These are phyloP conservation scores for Trichoderma erinaceum DNA, from an alignment of 495 filamentous ascomycete species.

Conservation along the genomic window DNA sequence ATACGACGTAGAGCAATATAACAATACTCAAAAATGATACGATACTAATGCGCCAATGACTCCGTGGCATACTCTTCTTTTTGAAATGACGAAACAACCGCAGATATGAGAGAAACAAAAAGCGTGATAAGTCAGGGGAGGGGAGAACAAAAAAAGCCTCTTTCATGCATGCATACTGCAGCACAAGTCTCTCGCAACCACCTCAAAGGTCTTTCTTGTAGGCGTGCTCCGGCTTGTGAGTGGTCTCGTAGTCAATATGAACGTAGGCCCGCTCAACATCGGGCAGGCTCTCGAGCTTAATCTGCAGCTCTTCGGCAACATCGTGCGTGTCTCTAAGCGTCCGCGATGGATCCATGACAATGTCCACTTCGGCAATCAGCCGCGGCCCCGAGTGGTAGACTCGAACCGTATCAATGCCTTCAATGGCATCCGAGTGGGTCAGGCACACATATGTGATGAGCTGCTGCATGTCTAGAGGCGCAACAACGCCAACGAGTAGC, in stretches of 20 bases:
- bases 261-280: constrained; percentile 94
- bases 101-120: background rate
- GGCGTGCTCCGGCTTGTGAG: constrained; percentile 78
- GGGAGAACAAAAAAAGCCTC: background rate
- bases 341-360: constrained; percentile 70
- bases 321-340: constrained; percentile 80
- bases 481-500: constrained; percentile 81
- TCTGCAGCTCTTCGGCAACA: constrained; percentile 88
- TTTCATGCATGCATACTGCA: background rate
- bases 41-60: background rate
- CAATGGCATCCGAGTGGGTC: constrained; percentile 77
- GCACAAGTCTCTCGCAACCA: background rate
- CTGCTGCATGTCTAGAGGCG: constrained; percentile 79
- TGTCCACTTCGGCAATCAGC: constrained; percentile 83
- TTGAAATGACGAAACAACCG: background rate
- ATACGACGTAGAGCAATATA: background rate
- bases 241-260: constrained; percentile 93
- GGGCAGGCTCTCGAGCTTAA: constrained; percentile 86
- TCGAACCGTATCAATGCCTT: constrained; percentile 86
- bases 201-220: constrained; percentile 49
- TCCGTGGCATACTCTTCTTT: background rate
- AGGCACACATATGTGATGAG: constrained; percentile 95
- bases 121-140: background rate
- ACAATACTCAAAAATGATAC: background rate
- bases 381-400: constrained; percentile 88